Base-by-base conservation (phyloP, 768 basidiomycete species). In the Psilocybe cubensis region DNA sequence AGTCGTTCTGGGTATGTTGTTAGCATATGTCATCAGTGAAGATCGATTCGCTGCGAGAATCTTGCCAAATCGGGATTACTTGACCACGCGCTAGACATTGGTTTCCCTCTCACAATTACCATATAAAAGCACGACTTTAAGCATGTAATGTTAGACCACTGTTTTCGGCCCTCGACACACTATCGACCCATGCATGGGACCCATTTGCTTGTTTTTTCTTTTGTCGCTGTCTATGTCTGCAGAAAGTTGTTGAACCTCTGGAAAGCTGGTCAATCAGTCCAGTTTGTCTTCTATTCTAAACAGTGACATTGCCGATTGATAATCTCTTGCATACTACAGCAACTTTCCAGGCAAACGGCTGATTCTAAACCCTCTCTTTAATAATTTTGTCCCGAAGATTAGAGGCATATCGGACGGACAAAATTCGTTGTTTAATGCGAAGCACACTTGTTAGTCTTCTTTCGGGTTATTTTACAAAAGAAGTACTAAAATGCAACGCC, bases 281-380 rank as follows among this genome's bases (percentile, higher is more conserved):
- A 68, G 76, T 75, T 40, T 33, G 70, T 54, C 25, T 11, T n/a
- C n/a, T n/a, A n/a, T 25, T 25, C 17, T 6, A 49, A 24, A 41
- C 14, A 28, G 18, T 33, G 25, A 11, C 6, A 3, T 27, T 17
- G 28, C 23, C 23, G 17, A 38, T 28, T 49, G 27, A 43, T 61
- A 9, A 53, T 8, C 20, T 7, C 11, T 2, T 33, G 6, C 18
- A 6, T 29, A n/a, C 38, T 24, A 23, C 50, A 77, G 76, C 20
- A 67, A 71, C 53, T 68, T 70, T 46, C 72, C 74, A 18, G 76
- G 76, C 3, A 66, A 67, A 45, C 69, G 72, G 18, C 65, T 66
- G 20, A 42, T 75, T 14, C 56, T 77, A 14, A 60, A 66, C 4
- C 63, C 67, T 40, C 40, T 70, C 24, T 23, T 72, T 18, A 63